phyloP scores from a whole-genome alignment of 1,284 basidiomycete species.

The Athelia sp. region DNA sequence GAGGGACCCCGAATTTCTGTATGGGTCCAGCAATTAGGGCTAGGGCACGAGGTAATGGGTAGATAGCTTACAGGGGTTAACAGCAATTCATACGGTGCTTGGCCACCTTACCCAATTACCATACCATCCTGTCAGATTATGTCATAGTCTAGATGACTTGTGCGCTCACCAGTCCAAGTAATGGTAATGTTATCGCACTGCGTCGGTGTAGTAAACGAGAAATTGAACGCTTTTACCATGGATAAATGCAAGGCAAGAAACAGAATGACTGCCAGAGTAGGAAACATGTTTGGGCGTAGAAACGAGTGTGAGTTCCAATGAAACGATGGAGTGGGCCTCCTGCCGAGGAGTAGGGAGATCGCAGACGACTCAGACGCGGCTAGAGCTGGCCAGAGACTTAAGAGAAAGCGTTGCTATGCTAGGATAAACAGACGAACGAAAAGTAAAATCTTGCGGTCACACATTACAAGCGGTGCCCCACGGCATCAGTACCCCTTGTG shows the following conservation, averaged over 20 bases:
- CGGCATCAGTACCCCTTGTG: too few relatives aligned
- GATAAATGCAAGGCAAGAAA: conserved; percentile 13
- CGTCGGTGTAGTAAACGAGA: conserved; percentile 42
- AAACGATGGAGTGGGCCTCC: conserved; percentile 11
- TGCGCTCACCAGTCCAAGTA: conserved; percentile 55
- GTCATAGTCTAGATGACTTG: conserved; percentile 1
- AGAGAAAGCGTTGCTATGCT: too few relatives aligned
- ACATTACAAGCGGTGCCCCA: too few relatives aligned
- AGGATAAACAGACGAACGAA: too few relatives aligned
- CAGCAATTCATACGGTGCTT: conserved; percentile 52
- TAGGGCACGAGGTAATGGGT: not conserved
- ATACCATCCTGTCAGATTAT: conserved; percentile 7
- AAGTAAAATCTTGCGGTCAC: too few relatives aligned
- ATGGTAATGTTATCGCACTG: conserved; percentile 58
- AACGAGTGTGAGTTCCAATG: conserved; percentile 9
- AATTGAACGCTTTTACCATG: conserved; percentile 44
- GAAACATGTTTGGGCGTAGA: not conserved
- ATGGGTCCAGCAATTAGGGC: conserved; percentile 5
- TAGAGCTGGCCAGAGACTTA: too few relatives aligned
- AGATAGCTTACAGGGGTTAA: conserved; percentile 51
- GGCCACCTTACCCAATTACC: conserved; percentile 43
- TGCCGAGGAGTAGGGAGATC: too few relatives aligned
- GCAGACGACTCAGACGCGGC: too few relatives aligned
- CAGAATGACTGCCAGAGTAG: conserved; percentile 7
- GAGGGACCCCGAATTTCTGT: conserved; percentile 50